Evolutionary conservation across 2,329 filamentous ascomycete species (phyloP).

Genomic region (Botryotinia convoluta): DNA sequence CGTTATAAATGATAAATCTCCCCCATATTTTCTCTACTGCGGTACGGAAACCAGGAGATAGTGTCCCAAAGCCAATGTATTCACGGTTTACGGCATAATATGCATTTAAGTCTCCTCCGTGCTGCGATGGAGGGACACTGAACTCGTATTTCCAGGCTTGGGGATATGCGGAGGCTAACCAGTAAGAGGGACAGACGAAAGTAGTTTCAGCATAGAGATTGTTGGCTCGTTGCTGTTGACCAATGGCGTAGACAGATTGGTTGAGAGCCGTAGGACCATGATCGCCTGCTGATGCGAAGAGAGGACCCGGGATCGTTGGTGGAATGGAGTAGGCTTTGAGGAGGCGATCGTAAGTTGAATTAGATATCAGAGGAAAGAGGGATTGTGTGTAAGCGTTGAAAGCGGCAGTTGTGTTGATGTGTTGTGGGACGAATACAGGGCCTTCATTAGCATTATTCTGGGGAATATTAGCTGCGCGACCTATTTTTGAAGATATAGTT

Average conservation of each 20-base stretch:
- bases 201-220: slow-evolving; percentile 43
- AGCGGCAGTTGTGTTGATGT: slow-evolving; percentile 43
- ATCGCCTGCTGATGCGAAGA: slow-evolving; percentile 39
- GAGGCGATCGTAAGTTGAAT: slow-evolving; percentile 39
- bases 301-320: slow-evolving; percentile 26
- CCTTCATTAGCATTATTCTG: slow-evolving; percentile 53
- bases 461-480: not conserved
- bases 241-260: slow-evolving; percentile 44
- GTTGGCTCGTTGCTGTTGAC: slow-evolving; percentile 50
- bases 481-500: not conserved
- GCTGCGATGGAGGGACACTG: slow-evolving; percentile 40
- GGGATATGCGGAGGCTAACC: slow-evolving; percentile 47
- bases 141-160: slow-evolving; percentile 47
- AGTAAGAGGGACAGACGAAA: slow-evolving; percentile 53
- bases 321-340: slow-evolving; percentile 30
- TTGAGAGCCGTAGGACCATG: slow-evolving; percentile 43
- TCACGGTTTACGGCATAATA: slow-evolving; percentile 36
- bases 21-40: slow-evolving; percentile 26
- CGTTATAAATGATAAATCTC: slow-evolving; percentile 17
- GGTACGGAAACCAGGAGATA: slow-evolving; percentile 21
- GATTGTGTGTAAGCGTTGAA: slow-evolving; percentile 43
- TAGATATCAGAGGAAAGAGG: slow-evolving; percentile 44
- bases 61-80: slow-evolving; percentile 13
- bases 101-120: slow-evolving; percentile 39
- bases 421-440: slow-evolving; percentile 44